Percentiles rank a stretch among this genome's conserved stretches.
phyloP scores from a whole-genome alignment of 306 rosid species.

The Medicago truncatula region MtrunA17r5.0-ANR NC_053045.1:56175001-56175500 shows the following conservation, averaged over 20 bases:
- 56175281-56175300: conserved; percentile 17
- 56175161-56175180: conserved; percentile 86
- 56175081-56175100: conserved; percentile 86
- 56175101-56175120: conserved; percentile 93
- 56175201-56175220: conserved; percentile 83
- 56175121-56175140: conserved; percentile 90
- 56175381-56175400: conserved; percentile 17
- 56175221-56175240: conserved; percentile 62
- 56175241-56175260: conserved; percentile 17
- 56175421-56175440: not conserved
- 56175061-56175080: conserved; percentile 60
- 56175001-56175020: not conserved
- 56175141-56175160: conserved; percentile 77
- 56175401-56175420: conserved; percentile 2
- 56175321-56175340: conserved; percentile 20
- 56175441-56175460: conserved; percentile 19
- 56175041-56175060: conserved; percentile 27
- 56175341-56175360: conserved; percentile 5
- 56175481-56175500: conserved; percentile 16
- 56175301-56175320: conserved; percentile 2
- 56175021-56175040: conserved; percentile 11
- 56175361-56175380: conserved; percentile 13
- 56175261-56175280: conserved; percentile 4
- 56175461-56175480: not conserved
- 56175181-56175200: conserved; percentile 92